Base-by-base conservation (phyloP, 768 basidiomycete genomes). In the Gloeostereum incarnatum region DNA sequence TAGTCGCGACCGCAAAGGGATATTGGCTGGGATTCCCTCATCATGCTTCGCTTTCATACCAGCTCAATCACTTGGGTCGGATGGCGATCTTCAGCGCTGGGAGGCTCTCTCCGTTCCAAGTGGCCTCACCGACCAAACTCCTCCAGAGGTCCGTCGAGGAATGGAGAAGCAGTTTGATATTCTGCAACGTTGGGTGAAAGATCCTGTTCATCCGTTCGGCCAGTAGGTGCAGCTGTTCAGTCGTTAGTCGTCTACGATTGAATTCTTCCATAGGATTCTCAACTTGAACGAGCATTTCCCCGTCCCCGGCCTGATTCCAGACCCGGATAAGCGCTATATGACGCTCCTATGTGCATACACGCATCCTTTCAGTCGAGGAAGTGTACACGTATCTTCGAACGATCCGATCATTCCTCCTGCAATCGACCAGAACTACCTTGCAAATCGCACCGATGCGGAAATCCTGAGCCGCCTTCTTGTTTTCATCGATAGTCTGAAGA, bases 331-430 rank as follows among this genome's bases (percentile, higher is more conserved):
- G 22, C 31, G 34, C 13, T 51, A 49, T 29, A 20, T 27, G 9
- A 37, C 46, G 10, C 35, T 50, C n/a, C 23, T 34, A 5, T 30
- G 19, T n/a, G 31, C 31, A 13, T 44, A 55, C 11, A 57, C 57
- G 45, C 60, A 57, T 44, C 60, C 59, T 4, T 46, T 58, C 39
- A 58, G 58, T 22, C 54, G 63, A 21, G 68, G 66, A 16, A 18
- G 29, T 9, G 38, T 39, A 7, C 40, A 41, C 22, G 23, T 36
- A 6, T n/a, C 24, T 5, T 41, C 40, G 5, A 25, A 21, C 13
- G 40, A 41, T 41, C 20, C 40, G 7, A 32, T 23, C 8, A 24
- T 30, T 3, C 33, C 33, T 17, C 40, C 40, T 11, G 35, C 35
- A 18, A 26, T 41, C 6, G 11, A 41, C 6, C 40, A 32, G 5